Percentiles rank a stretch among this genome's conserved stretches.
These are phyloP conservation scores for Saccharum officinarum DNA, from an alignment of 176 grass and related monocot genomes.

Conservation along the genomic window DNA sequence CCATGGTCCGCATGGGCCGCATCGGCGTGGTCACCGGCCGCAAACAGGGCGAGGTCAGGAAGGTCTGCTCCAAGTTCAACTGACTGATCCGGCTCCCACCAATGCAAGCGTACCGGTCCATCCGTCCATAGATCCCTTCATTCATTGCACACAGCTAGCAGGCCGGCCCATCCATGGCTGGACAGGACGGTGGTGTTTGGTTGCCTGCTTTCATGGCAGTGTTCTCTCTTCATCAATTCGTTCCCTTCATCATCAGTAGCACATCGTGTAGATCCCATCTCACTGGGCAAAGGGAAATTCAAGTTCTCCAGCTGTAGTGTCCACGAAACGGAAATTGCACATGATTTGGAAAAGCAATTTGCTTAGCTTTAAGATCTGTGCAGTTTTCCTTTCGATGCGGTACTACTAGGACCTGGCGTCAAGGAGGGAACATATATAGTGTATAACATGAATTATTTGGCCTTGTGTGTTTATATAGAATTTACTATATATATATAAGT, in stretches of 20 bases:
- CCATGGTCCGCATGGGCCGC: constrained; percentile 79
- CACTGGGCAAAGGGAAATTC: neutral
- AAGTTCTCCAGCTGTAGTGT: neutral
- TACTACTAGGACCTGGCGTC: neutral
- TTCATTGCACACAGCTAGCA: constrained; percentile 23
- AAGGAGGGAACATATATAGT: neutral
- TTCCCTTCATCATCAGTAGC: neutral
- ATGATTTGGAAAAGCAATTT: too few relatives aligned
- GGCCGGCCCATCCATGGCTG: neutral
- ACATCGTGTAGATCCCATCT: constrained; percentile 34
- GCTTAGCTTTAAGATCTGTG: neutral
- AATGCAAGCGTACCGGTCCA: neutral
- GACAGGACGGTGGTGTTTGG: neutral
- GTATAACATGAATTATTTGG: neutral
- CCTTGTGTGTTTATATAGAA: neutral
- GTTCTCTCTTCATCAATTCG: constrained; percentile 4
- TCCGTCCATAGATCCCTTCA: neutral
- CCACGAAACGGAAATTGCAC: neutral
- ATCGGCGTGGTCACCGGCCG: constrained; percentile 57
- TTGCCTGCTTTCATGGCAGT: constrained; percentile 13
- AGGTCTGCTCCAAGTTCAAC: constrained; percentile 85
- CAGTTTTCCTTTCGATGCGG: constrained; percentile 20
- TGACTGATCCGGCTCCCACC: neutral
- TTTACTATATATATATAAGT: neutral
- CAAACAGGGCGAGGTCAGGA: constrained; percentile 58